Evolutionary conservation across 495 filamentous ascomycete genomes (phyloP).

Genomic region (Tricharina praecox): DNA sequence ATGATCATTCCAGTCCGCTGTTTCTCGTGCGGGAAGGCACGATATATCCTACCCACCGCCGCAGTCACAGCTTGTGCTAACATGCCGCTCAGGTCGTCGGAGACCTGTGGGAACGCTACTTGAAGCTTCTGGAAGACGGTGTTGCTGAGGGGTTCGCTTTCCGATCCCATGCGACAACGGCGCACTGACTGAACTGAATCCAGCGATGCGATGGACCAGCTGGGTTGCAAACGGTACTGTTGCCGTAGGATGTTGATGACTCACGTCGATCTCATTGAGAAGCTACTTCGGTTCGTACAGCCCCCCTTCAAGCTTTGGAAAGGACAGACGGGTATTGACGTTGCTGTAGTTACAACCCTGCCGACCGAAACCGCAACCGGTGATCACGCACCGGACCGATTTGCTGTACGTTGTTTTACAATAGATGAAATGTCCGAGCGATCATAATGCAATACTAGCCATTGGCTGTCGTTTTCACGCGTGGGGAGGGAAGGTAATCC

Average conservation of each 20-base stretch:
- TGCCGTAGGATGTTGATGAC: constrained; percentile 99
- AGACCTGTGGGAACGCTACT: constrained; percentile 91
- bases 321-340: not conserved
- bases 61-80: not conserved
- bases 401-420: too few relatives aligned
- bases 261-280: constrained; percentile 98
- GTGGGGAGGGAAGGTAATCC: too few relatives aligned
- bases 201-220: constrained; percentile 83
- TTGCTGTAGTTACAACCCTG: constrained; percentile 20
- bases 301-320: not conserved
- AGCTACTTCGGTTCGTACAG: constrained; percentile 65
- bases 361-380: constrained; percentile 11
- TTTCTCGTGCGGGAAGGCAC: constrained; percentile 96
- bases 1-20: constrained; percentile 99
- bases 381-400: too few relatives aligned
- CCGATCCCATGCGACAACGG: too few relatives aligned
- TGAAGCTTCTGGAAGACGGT: constrained; percentile 64
- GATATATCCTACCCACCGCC: constrained; percentile 1
- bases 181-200: not conserved
- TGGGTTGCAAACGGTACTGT: constrained; percentile 89
- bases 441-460: too few relatives aligned
- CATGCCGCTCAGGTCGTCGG: constrained; percentile 55
- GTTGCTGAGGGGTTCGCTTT: constrained; percentile 28
- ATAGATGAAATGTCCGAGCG: too few relatives aligned
- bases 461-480: too few relatives aligned